Conservation (phyloP, 352 stramenopile species). For the Globisporangium polare region DNA sequence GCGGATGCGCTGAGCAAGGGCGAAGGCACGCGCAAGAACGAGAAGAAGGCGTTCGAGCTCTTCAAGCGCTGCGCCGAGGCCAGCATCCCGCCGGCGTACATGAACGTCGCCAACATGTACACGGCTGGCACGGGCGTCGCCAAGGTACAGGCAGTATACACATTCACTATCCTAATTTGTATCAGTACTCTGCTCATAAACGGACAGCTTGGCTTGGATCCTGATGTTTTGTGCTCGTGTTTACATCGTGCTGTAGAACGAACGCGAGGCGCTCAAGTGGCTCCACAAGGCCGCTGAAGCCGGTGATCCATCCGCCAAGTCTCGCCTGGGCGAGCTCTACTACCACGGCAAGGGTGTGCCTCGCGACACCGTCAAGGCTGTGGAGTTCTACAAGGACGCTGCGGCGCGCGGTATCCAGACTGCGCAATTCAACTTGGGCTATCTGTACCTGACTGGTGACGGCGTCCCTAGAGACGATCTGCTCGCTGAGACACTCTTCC, state of each 20-base stretch:
- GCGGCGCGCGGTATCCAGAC: slow-evolving; percentile 49
- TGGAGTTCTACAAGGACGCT: slow-evolving; percentile 71
- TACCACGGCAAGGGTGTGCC: slow-evolving; percentile 55
- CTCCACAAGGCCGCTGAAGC: slow-evolving; percentile 69
- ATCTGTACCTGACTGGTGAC: slow-evolving; percentile 65
- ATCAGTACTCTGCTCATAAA: not conserved
- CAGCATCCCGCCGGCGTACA: slow-evolving; percentile 64
- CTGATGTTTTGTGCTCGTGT: not conserved
- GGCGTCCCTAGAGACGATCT: slow-evolving; percentile 51
- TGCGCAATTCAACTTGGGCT: slow-evolving; percentile 79
- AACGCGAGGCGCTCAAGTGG: slow-evolving; percentile 63
- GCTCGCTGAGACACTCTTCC: slow-evolving; percentile 71
- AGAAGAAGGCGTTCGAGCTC: slow-evolving; percentile 77
- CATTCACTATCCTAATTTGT: not conserved
- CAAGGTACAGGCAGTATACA: slow-evolving; percentile 42
- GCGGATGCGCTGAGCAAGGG: slow-evolving; percentile 70
- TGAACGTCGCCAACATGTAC: slow-evolving; percentile 87
- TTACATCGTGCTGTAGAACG: slow-evolving; percentile 72
- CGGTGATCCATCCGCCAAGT: slow-evolving; percentile 72
- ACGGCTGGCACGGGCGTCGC: slow-evolving; percentile 50
- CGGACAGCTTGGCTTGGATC: not conserved
- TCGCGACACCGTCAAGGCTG: slow-evolving; percentile 45
- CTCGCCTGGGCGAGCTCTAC: slow-evolving; percentile 67
- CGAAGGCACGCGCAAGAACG: slow-evolving; percentile 69
- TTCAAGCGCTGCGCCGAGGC: slow-evolving; percentile 63